A percentile compares a stretch with the other conserved stretches of the same genome.
phyloP scores from a whole-genome alignment of 768 basidiomycete genomes.

The Pulveroboletus sp. region DNA sequence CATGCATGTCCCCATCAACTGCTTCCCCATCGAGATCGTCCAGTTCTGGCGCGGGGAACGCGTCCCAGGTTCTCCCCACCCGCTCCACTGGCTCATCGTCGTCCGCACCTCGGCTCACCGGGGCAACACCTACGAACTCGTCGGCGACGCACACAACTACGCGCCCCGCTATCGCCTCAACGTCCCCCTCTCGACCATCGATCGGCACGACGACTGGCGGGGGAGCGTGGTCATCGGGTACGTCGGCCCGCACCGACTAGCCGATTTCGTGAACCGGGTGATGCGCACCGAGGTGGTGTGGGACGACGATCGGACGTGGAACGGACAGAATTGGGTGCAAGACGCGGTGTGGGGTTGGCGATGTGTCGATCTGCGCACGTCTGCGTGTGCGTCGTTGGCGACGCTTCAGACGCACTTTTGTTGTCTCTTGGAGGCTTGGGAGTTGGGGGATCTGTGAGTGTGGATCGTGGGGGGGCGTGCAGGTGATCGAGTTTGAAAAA shows the following conservation, averaged over 20 bases:
- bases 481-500: too few species aligned
- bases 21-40: slow-evolving; percentile 24
- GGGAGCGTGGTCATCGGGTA: slow-evolving; percentile 25
- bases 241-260: slow-evolving; percentile 13
- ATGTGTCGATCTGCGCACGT: slow-evolving; percentile 10
- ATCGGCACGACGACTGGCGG: slow-evolving; percentile 20
- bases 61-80: slow-evolving; percentile 6
- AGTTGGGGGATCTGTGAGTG: slow-evolving; percentile 34
- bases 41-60: slow-evolving; percentile 32
- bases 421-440: slow-evolving; percentile 30
- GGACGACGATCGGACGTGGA: slow-evolving; percentile 16
- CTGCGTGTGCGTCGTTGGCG: slow-evolving; percentile 11
- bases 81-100: slow-evolving; percentile 29
- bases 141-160: slow-evolving; percentile 26
- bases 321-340: slow-evolving; percentile 29
- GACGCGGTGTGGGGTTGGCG: slow-evolving; percentile 20
- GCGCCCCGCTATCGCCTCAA: slow-evolving; percentile 11
- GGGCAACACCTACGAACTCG: slow-evolving; percentile 27
- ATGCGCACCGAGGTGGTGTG: slow-evolving; percentile 16
- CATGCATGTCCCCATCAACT: slow-evolving; percentile 15
- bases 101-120: slow-evolving; percentile 18
- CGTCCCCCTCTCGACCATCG: not conserved
- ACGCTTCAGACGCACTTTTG: slow-evolving; percentile 28
- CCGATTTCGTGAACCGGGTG: slow-evolving; percentile 13
- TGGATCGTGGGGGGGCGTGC: slow-evolving; percentile 53